Conservation (phyloP, 306 rosid genomes). For the Adenanthera pavonina region DNA sequence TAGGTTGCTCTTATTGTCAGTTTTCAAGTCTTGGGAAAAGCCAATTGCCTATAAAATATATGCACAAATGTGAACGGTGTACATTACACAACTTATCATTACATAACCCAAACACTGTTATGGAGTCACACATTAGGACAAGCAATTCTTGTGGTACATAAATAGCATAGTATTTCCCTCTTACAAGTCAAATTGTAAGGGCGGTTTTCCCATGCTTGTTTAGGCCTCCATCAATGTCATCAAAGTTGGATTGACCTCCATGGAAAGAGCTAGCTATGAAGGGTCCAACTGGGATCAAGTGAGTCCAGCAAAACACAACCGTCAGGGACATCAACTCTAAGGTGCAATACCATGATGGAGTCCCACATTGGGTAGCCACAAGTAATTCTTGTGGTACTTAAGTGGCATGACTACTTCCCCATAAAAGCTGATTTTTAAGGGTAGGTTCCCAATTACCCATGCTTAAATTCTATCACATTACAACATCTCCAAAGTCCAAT, state of each 20-base stretch:
- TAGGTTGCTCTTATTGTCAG: constrained; percentile 9
- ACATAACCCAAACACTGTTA: background rate
- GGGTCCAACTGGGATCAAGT: background rate
- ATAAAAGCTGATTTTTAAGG: background rate
- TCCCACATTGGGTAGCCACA: background rate
- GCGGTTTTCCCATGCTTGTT: background rate
- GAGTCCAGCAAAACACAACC: background rate
- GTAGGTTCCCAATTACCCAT: background rate
- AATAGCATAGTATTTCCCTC: background rate
- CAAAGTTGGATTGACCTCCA: background rate
- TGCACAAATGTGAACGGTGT: background rate
- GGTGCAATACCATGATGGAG: background rate
- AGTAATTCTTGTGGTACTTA: background rate
- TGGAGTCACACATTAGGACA: background rate
- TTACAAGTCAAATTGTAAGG: background rate
- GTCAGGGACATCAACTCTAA: background rate
- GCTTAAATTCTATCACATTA: background rate
- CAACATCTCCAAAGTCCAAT: background rate
- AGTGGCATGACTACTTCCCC: background rate
- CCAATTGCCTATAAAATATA: constrained; percentile 7
- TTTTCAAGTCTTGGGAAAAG: constrained; percentile 8
- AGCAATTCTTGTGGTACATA: background rate
- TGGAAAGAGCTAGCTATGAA: background rate
- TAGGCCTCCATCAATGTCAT: background rate
- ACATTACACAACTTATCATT: background rate